phyloP scores from a whole-genome alignment of 1,139 yeast species.

The Yamadazyma dushanensis region DNA sequence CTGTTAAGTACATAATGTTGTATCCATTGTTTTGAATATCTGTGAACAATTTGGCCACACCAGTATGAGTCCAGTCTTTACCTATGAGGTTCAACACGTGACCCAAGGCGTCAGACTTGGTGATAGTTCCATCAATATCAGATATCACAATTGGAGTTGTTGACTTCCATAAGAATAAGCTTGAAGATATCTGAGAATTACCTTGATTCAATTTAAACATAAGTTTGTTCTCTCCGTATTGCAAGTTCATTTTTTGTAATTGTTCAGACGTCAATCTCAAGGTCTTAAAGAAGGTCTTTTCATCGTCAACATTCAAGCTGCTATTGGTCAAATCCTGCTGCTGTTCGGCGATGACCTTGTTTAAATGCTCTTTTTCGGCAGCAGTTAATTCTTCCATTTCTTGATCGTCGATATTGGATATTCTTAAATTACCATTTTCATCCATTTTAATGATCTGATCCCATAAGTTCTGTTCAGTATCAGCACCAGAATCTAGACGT shows the following conservation, averaged over 20 bases:
- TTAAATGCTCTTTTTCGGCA: conserved; percentile 13
- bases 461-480: conserved; percentile 18
- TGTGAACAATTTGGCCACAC: conserved; percentile 86
- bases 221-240: conserved; percentile 77
- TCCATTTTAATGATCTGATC: conserved; percentile 33
- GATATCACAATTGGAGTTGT: conserved; percentile 90
- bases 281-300: conserved; percentile 71
- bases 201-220: conserved; percentile 82
- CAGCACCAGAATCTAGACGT: conserved; percentile 19
- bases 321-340: conserved; percentile 17
- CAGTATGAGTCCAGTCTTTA: conserved; percentile 97
- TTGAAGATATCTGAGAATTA: conserved; percentile 70
- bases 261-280: conserved; percentile 90
- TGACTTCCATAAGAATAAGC: conserved; percentile 81
- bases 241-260: conserved; percentile 67
- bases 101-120: conserved; percentile 96
- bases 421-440: conserved; percentile 18
- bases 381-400: conserved; percentile 10
- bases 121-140: conserved; percentile 97
- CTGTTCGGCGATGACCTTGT: conserved; percentile 15
- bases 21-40: conserved; percentile 89
- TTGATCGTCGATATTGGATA: conserved; percentile 14
- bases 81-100: conserved; percentile 94
- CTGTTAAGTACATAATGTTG: conserved; percentile 89
- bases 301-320: conserved; percentile 19